Evolutionary conservation across 2,329 filamentous ascomycete species (phyloP).

Genomic region (Fusarium sp.): DNA sequence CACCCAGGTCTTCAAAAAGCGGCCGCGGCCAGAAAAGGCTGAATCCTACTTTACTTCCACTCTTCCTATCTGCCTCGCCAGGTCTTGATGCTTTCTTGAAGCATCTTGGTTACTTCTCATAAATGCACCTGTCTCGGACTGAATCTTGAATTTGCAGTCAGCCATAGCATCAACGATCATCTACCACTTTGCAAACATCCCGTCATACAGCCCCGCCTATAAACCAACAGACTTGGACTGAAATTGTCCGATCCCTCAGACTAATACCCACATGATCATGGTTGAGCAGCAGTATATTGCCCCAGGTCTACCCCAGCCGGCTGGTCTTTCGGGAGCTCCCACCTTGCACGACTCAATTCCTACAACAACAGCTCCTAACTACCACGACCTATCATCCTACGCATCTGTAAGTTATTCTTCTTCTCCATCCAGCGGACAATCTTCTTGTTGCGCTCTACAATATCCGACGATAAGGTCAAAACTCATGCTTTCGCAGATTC

Average conservation of each 20-base stretch:
- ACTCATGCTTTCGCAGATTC: constrained; percentile 38
- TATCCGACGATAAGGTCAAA: background rate
- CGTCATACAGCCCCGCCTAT: constrained; percentile 30
- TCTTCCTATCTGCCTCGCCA: constrained; percentile 44
- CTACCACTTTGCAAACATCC: constrained; percentile 31
- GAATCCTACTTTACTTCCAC: constrained; percentile 30
- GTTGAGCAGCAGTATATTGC: constrained; percentile 52
- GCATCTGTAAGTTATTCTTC: constrained; percentile 47
- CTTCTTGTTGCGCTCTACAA: background rate
- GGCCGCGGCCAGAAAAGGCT: constrained; percentile 50
- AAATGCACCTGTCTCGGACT: constrained; percentile 46
- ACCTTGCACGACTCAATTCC: constrained; percentile 45
- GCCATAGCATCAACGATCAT: constrained; percentile 33
- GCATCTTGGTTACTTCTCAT: constrained; percentile 34
- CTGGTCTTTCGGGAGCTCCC: constrained; percentile 47
- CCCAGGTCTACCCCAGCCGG: constrained; percentile 50
- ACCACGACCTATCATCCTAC: constrained; percentile 49
- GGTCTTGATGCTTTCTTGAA: constrained; percentile 30
- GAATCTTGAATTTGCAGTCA: constrained; percentile 32
- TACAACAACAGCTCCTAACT: constrained; percentile 44
- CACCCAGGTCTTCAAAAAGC: constrained; percentile 44
- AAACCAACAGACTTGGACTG: constrained; percentile 39
- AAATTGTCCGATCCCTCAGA: constrained; percentile 39
- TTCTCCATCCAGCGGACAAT: background rate
- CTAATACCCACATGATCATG: constrained; percentile 49